phyloP scores from a whole-genome alignment of 2,329 filamentous ascomycete genomes.

The Cladosporium austrohemisphaericum region DNA sequence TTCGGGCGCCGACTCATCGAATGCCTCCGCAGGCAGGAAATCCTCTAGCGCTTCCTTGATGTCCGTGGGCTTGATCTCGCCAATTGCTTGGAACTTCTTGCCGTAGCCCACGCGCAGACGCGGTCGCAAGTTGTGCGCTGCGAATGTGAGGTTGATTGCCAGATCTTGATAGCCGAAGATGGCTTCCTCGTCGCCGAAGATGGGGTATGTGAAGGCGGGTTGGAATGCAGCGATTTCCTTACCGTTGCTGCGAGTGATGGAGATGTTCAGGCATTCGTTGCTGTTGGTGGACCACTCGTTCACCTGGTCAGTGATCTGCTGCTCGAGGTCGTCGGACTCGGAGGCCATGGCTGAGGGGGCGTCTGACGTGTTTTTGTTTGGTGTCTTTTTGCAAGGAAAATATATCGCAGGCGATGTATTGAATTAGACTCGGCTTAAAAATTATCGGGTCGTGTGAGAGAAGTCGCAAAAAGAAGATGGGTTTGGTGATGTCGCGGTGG shows the following conservation, averaged over 20 bases:
- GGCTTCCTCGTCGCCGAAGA: conserved; percentile 88
- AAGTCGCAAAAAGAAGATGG: no score
- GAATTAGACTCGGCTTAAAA: no score
- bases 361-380: not conserved
- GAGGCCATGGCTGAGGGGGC: conserved; percentile 1
- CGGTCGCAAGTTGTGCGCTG: conserved; percentile 72
- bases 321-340: conserved; percentile 24
- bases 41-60: conserved; percentile 61
- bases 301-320: conserved; percentile 27
- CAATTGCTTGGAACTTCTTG: conserved; percentile 66
- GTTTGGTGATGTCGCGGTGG: no score
- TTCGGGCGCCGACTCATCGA: conserved; percentile 16
- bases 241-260: conserved; percentile 52
- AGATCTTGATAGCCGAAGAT: conserved; percentile 88
- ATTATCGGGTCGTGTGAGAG: no score
- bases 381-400: no score
- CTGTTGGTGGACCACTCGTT: conserved; percentile 53
- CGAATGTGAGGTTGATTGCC: conserved; percentile 68
- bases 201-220: conserved; percentile 82
- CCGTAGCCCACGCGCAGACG: conserved; percentile 67
- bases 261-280: conserved; percentile 61
- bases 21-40: conserved; percentile 65
- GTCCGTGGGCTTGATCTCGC: conserved; percentile 66
- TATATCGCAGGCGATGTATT: not conserved
- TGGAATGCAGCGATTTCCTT: conserved; percentile 56